Conservation (phyloP, 2,329 filamentous ascomycete genomes). For the Diaporthe amygdali region DNA sequence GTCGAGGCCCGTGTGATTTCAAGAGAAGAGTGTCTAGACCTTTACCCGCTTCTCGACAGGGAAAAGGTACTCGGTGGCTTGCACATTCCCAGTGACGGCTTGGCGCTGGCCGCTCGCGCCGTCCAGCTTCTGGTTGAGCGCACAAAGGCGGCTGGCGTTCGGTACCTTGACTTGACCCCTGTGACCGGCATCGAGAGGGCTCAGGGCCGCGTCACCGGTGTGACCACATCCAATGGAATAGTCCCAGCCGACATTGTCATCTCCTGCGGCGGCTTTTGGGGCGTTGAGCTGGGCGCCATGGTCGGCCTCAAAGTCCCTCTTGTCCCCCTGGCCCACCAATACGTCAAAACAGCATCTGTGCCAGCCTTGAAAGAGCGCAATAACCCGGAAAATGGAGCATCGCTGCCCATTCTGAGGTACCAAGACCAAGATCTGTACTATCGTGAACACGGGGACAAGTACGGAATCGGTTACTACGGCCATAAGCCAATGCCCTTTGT, state of each 20-base stretch:
- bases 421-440: constrained; percentile 71
- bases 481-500: constrained; percentile 66
- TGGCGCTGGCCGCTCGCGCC: constrained; percentile 65
- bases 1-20: constrained; percentile 58
- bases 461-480: constrained; percentile 69
- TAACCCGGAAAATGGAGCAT: constrained; percentile 48
- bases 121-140: constrained; percentile 65
- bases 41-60: constrained; percentile 60
- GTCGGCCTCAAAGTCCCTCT: constrained; percentile 62
- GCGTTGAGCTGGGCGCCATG: constrained; percentile 68
- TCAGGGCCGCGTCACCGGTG: constrained; percentile 59
- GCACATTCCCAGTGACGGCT: constrained; percentile 64
- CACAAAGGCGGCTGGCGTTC: constrained; percentile 62
- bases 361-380: constrained; percentile 35
- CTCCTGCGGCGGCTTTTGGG: constrained; percentile 71
- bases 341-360: constrained; percentile 64
- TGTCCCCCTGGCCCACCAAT: constrained; percentile 67
- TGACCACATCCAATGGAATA: constrained; percentile 51
- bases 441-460: constrained; percentile 66
- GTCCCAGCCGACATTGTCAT: constrained; percentile 65
- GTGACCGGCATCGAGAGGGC: constrained; percentile 62
- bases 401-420: constrained; percentile 63
- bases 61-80: constrained; percentile 62
- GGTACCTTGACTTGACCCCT: constrained; percentile 59
- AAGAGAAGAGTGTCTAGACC: constrained; percentile 54